Base-by-base conservation (phyloP, 2,329 filamentous ascomycete genomes). In the Claviceps pusilla region DNA sequence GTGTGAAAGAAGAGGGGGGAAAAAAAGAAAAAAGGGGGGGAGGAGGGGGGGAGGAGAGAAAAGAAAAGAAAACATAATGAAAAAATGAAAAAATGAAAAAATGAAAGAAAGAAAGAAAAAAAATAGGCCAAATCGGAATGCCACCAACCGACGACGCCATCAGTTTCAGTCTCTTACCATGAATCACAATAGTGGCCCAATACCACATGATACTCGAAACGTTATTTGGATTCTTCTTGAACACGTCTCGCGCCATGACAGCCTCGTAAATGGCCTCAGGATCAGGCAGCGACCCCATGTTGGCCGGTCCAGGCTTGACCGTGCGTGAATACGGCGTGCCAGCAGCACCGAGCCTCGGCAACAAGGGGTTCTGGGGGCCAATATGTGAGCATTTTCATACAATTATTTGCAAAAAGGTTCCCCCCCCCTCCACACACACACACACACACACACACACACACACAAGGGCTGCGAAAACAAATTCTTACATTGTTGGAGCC, bases 171-270 rank as follows among this genome's bases (percentile, higher is more conserved):
- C 33, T 16, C 70, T 56, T 60, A 81, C 80, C 84, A 58, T 87
- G 84, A 55, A 86, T 87, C 57, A 87, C 80, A 54, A 88, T 78
- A 24, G 82, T 84, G 0, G 84, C 84, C 80, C 81, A 84, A 64
- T 86, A 83, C 74, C 83, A 87, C 48, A 87, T 70, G 9, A 87
- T 72, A 59, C 80, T 85, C 1, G 84, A 88, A 1, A 86, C 79
- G 42, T 85, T 85, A 66, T 87, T 87, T 0, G 83, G 83, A 57
- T 86, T 82, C 61, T 74, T 74, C 56, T 71, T 73, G 63, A 78
- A 79, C 7, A 71, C 65, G 9, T 64, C 61, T 56, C 63, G 70
- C 57, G 63, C 76, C 78, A 85, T 83, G 52, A 85, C 68, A 4
- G 75, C 72, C 60, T 86, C 82, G 51, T 81, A 86, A 14, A 86